These are phyloP conservation scores for Aspergillus nanangensis DNA, from an alignment of 495 filamentous ascomycete genomes.

Conservation along the genomic window DNA sequence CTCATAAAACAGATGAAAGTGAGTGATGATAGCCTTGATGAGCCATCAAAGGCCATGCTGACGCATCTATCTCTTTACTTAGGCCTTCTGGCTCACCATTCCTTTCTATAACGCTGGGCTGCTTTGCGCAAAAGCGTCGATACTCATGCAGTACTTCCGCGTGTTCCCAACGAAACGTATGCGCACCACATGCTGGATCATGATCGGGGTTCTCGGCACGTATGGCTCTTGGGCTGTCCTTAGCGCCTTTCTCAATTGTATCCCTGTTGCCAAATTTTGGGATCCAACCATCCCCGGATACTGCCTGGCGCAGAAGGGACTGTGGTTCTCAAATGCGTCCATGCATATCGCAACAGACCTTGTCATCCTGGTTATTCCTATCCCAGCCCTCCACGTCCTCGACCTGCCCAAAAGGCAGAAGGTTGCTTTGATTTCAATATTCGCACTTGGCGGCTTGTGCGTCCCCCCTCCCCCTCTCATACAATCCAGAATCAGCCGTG, in stretches of 20 bases:
- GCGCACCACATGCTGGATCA: constrained; percentile 37
- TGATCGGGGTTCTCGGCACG: constrained; percentile 35
- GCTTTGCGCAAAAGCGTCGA: constrained; percentile 48
- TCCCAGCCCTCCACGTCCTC: constrained; percentile 40
- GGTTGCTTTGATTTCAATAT: constrained; percentile 41
- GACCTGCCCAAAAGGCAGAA: constrained; percentile 45
- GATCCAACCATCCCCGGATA: constrained; percentile 23
- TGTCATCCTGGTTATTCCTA: constrained; percentile 47
- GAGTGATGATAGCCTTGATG: background rate
- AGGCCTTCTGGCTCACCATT: constrained; percentile 43
- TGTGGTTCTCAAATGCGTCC: constrained; percentile 47
- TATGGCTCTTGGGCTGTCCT: constrained; percentile 41
- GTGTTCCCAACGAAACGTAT: constrained; percentile 40
- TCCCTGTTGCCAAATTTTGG: constrained; percentile 46
- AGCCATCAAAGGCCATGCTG: background rate
- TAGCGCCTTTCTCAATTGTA: constrained; percentile 41
- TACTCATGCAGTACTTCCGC: constrained; percentile 46
- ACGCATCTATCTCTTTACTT: background rate
- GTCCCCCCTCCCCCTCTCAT: constrained; percentile 8
- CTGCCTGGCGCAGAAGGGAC: constrained; percentile 36
- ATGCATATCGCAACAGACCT: constrained; percentile 52
- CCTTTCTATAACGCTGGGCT: constrained; percentile 46
- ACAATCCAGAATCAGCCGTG: background rate
- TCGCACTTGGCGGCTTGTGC: constrained; percentile 50
- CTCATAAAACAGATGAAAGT: constrained; percentile 38